Percentiles rank a stretch among this genome's conserved stretches.
These are phyloP conservation scores for Yamagishiella unicocca DNA, from an alignment of 139 green algal genomes.

Conservation along the genomic window DNA sequence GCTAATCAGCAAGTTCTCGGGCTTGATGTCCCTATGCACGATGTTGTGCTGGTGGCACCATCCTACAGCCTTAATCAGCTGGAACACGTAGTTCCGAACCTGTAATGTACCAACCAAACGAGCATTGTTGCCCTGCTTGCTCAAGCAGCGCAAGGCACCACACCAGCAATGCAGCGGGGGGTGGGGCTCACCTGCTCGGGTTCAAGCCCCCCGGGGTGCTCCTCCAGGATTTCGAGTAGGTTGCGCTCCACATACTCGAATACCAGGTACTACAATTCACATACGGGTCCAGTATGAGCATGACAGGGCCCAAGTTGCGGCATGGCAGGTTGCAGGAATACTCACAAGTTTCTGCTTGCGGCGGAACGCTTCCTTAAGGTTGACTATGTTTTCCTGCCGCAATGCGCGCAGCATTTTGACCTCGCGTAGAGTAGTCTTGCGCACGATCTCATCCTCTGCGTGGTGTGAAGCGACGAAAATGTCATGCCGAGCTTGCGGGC, in stretches of 20 bases:
- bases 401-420: slow-evolving; percentile 87
- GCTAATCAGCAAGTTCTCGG: slow-evolving; percentile 88
- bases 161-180: no score
- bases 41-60: slow-evolving; percentile 82
- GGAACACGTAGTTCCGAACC: slow-evolving; percentile 78
- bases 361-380: slow-evolving; percentile 91
- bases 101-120: neutral
- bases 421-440: slow-evolving; percentile 91
- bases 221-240: slow-evolving; percentile 85
- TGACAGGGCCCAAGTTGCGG: neutral
- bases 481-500: neutral
- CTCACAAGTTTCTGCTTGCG: slow-evolving; percentile 83
- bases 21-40: slow-evolving; percentile 87
- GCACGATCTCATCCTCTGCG: slow-evolving; percentile 84
- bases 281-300: neutral
- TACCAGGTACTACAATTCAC: slow-evolving; percentile 83
- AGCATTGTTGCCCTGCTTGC: neutral
- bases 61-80: slow-evolving; percentile 81
- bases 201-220: slow-evolving; percentile 69
- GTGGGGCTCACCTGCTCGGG: slow-evolving; percentile 60
- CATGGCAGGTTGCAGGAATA: neutral
- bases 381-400: slow-evolving; percentile 89
- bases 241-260: slow-evolving; percentile 94
- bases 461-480: neutral
- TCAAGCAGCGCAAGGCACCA: neutral